Evolutionary conservation across 371 early-diverging fungal species (phyloP).

Genomic region (Phascolomyces articulosus): DNA sequence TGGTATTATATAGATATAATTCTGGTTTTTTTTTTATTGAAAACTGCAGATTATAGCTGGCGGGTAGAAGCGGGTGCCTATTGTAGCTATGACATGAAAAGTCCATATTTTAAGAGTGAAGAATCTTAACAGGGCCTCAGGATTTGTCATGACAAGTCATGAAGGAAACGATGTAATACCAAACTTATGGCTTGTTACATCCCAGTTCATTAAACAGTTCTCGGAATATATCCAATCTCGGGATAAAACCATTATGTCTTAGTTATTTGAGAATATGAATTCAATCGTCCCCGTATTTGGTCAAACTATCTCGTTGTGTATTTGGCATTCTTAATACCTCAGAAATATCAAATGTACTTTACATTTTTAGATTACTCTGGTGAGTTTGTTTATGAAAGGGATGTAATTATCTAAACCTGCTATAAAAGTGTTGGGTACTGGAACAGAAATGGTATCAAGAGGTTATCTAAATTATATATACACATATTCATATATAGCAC

Average conservation of each 20-base stretch:
- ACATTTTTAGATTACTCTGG: conserved; percentile 79
- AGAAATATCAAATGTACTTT: conserved; percentile 79
- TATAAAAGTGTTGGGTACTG: too few relatives aligned
- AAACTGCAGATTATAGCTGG: conserved; percentile 92
- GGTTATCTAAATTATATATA: too few relatives aligned
- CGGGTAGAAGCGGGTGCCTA: conserved; percentile 91
- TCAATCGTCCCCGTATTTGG: conserved; percentile 85
- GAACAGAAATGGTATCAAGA: conserved; percentile 29
- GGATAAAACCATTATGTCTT: conserved; percentile 30
- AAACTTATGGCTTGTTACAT: conserved; percentile 76
- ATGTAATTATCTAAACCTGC: background rate
- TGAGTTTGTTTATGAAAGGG: conserved; percentile 95
- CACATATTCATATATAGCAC: too few relatives aligned
- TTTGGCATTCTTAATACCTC: conserved; percentile 74
- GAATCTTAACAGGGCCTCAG: conserved; percentile 76
- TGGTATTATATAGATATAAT: conserved; percentile 66
- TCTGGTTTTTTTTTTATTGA: conserved; percentile 84
- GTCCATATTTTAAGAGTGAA: conserved; percentile 87
- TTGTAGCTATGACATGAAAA: conserved; percentile 79
- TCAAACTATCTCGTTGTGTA: conserved; percentile 66
- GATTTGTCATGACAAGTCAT: conserved; percentile 74
- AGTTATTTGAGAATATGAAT: conserved; percentile 30
- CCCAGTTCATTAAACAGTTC: conserved; percentile 51
- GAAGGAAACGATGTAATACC: conserved; percentile 83
- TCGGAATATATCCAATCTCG: conserved; percentile 23